Evolutionary conservation across 1,139 yeast genomes (phyloP).

Genomic region (Sugiyamaella xylanicola): DNA sequence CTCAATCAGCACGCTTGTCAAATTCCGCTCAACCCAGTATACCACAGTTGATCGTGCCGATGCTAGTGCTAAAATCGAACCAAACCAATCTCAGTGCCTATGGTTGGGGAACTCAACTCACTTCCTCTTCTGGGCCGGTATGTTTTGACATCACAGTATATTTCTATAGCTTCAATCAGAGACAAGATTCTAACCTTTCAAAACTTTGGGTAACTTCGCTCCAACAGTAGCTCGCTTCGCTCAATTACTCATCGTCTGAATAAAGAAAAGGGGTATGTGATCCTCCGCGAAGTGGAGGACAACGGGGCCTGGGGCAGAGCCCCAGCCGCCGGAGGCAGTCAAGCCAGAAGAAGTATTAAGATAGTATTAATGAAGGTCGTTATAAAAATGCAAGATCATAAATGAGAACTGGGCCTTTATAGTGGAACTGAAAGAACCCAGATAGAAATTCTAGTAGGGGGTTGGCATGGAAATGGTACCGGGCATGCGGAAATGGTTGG

Average conservation of each 20-base stretch:
- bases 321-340: not conserved
- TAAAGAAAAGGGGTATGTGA: not conserved
- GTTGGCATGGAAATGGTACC: conserved; percentile 20
- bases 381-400: not conserved
- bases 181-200: too few species aligned
- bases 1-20: conserved; percentile 34
- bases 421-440: too few species aligned
- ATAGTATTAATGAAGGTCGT: not conserved
- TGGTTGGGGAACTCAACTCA: conserved; percentile 6
- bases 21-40: conserved; percentile 28
- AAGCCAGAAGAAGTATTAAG: not conserved
- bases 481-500: conserved; percentile 20
- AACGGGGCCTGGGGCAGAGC: not conserved
- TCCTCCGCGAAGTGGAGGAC: not conserved
- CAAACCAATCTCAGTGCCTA: conserved; percentile 25
- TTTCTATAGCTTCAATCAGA: too few species aligned
- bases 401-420: not conserved
- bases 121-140: conserved; percentile 25
- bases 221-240: not conserved
- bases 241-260: not conserved
- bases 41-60: conserved; percentile 31
- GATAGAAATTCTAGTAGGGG: conserved; percentile 6
- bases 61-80: conserved; percentile 34
- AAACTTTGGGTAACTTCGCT: too few species aligned
- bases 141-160: conserved; percentile 20